Evolutionary conservation across 139 green algal species (phyloP).

Genomic region (Chlorella sp.): DNA sequence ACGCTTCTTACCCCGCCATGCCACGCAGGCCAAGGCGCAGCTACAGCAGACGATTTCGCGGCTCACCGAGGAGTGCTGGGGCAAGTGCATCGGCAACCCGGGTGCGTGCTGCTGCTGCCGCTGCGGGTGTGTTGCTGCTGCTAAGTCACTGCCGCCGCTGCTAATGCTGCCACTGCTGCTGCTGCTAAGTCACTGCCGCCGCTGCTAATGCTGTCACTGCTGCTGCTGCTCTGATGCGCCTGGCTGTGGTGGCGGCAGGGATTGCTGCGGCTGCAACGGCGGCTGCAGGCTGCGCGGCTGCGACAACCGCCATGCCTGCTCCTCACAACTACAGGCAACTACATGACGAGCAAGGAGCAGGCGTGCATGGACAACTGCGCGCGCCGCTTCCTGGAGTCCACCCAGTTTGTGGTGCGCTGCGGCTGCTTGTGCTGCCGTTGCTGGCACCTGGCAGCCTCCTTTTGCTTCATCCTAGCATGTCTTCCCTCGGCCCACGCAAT

Average conservation of each 20-base stretch:
- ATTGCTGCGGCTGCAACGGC: too few species aligned
- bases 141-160: neutral
- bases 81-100: constrained; percentile 51
- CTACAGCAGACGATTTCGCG: constrained; percentile 56
- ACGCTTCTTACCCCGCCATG: too few species aligned
- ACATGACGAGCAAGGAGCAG: constrained; percentile 39
- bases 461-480: too few species aligned
- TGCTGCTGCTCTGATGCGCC: too few species aligned
- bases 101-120: constrained; percentile 14
- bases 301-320: neutral
- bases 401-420: constrained; percentile 51
- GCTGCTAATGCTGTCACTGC: too few species aligned
- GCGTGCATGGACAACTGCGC: constrained; percentile 57
- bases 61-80: constrained; percentile 59
- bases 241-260: too few species aligned
- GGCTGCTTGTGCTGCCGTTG: too few species aligned
- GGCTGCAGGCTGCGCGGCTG: too few species aligned
- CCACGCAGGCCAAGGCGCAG: constrained; percentile 33
- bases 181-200: too few species aligned
- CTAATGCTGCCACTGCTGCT: neutral
- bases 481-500: too few species aligned
- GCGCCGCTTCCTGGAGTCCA: constrained; percentile 51
- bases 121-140: neutral
- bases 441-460: too few species aligned
- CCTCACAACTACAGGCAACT: constrained; percentile 31